Evolutionary conservation across 1,139 yeast species (phyloP).

Genomic region (Geotrichum klebahnii): DNA sequence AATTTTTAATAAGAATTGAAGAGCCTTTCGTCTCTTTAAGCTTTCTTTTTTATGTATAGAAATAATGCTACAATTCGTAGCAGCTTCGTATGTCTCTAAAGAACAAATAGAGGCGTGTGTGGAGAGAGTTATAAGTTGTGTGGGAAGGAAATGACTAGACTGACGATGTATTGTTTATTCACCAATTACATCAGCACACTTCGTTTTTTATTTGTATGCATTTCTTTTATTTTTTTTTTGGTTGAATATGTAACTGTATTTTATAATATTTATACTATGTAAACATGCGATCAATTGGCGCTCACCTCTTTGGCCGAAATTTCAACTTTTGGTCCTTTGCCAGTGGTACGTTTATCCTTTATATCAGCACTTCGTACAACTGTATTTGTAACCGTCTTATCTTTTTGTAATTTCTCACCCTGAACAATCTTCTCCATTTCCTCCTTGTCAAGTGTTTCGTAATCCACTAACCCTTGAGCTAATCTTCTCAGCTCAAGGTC

Average conservation of each 20-base stretch:
- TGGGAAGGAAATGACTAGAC: too few relatives aligned
- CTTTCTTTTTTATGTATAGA: background rate
- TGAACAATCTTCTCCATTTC: conserved; percentile 83
- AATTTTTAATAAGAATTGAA: background rate
- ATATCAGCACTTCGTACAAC: conserved; percentile 55
- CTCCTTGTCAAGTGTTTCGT: conserved; percentile 86
- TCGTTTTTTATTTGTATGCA: conserved; percentile 43
- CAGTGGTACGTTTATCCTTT: conserved; percentile 32
- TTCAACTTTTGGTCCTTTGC: background rate
- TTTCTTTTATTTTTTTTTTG: background rate
- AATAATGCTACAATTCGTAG: too few relatives aligned
- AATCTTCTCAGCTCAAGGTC: conserved; percentile 73
- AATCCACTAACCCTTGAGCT: conserved; percentile 90
- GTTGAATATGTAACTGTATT: background rate
- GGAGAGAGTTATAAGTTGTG: too few relatives aligned
- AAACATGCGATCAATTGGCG: too few relatives aligned
- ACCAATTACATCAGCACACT: too few relatives aligned
- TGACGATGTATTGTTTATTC: too few relatives aligned
- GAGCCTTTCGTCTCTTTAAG: background rate
- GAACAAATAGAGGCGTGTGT: too few relatives aligned
- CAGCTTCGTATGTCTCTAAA: too few relatives aligned
- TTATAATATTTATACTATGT: background rate
- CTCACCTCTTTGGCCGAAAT: background rate
- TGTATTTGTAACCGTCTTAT: conserved; percentile 67
- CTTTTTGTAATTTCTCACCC: conserved; percentile 69